Base-by-base conservation (phyloP, 306 rosid species). In the Spatholobus suberectus region DNA sequence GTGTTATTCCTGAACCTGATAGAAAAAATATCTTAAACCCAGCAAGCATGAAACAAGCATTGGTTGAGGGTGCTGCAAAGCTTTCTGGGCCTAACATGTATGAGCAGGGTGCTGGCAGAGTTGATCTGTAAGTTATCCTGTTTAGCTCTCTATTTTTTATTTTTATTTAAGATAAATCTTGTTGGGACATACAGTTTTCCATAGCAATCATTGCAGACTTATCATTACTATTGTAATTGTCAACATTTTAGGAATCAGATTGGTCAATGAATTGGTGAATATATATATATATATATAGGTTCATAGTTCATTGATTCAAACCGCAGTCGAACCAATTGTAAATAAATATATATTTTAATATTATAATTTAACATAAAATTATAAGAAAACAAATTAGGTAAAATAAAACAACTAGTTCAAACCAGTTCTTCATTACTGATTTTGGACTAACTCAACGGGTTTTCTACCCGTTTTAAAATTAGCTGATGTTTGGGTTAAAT, bases 61-160 rank as follows among this genome's bases (percentile, higher is more conserved):
- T 96, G 81, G 96, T 96, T 20, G 98, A 96, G 92, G 98, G 99
- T 82, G 99, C 99, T 77, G 91, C 96, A 2, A 94, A 91, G 87
- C 97, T 96, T 47, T 43, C 88, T 75, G 96, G 98, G 79, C 96
- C 98, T 8, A 96, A 92, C 86, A 88, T 96, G 91, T 96, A 88
- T 73, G 98, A 96, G 86, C 98, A 96, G 87, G 99, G 99, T 82
- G 99, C 99, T 70, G 99, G 99, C 84, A 87, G 99, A 86, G 98
- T 94, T 86, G 92, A 96, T 86, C 88, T 96, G 98, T 94, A 91
- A 84, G 99, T 86, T 85, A 37, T 82, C 51, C 70, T 38, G 76
- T 69, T 52, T 84, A 34, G 41, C 41, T 26, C 21, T 41, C 76
- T 62, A 58, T 35, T 70, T 35, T 70, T 74, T 29, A 32, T 66